Evolutionary conservation across 805 yeast species (phyloP), one percentile per base, ranked within the genome.

Genomic region (Ogataea philodendri): DNA sequence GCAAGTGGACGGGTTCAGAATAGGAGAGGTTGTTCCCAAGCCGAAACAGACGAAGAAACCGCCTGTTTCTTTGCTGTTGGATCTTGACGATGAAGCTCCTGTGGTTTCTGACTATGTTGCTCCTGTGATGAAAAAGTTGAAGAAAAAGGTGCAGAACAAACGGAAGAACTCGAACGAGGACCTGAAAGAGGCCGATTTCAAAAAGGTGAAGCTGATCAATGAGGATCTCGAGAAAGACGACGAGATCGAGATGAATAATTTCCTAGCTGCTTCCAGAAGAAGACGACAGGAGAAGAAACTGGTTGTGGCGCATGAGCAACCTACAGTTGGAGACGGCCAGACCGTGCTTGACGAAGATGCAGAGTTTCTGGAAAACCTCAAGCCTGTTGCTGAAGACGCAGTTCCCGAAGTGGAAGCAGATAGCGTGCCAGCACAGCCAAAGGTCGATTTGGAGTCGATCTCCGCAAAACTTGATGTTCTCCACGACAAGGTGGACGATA

Each of bases 261-360:
- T 60, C 3, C 44, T 74, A 19, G 51, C 61, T 0, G 24, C 37
- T 4, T 55, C 58, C 15, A 43, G 68, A 29, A 37, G 51, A 19
- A 44, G 44, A 22, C 53, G 50, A 25, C 67, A 61, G 26, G 21
- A 48, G 29, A 18, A 32, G 15, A 21, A 24, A 30, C 8, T 30
- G 19, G 2, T 26, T n/a, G 30, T 34, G 14, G 37, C 18, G 4
- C 24, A 23, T 10, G 30, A 24, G 5, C 20, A 8, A 22, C 7
- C 9, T 9, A 41, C 41, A 17, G 32, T n/a, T n/a, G 32, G 9
- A 41, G 11, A 7, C 60, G 57, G 6, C 32, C 58, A 11, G 35
- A 49, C n/a, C n/a, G n/a, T n/a, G 2, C 42, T 65, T 14, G 62
- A 63, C 45, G 72, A 66, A 31, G 62, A 54, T 13, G 36, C 54